Base-by-base conservation (phyloP, 768 basidiomycete species). In the Collybia sp. region DNA sequence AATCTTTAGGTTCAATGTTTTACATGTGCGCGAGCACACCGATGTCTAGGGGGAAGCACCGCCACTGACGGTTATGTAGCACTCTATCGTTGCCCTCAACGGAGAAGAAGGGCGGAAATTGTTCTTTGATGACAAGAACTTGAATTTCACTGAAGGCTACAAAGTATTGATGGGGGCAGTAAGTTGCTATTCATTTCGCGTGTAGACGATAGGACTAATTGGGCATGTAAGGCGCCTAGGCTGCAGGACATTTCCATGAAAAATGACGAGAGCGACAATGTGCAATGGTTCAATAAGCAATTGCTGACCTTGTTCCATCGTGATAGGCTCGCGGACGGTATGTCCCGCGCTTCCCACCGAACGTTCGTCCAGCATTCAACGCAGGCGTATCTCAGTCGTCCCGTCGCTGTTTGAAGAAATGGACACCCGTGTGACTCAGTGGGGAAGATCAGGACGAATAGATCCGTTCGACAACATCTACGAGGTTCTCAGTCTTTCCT, bases 111-210 rank as follows among this genome's bases (percentile, higher is more conserved):
- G 51, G 5, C 53, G 66, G 2, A 60, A 64, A 30, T 48, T 53
- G 1, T 67, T 65, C 45, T 64, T 66, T 44, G 56, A 60, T 25
- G 53, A 61, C 32, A 58, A 57, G 33, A 51, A 45, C 25, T 49
- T 68, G 3, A 56, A 54, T 42, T 55, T 64, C 38, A 49, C 38
- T 15, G 62, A 67, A 51, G 67, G 67, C 30, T 68, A 67, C 37
- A 59, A 52, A 42, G 54, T 67, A 30, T 55, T 68, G 6, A 55
- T 63, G 46, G 66, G 63, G 13, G 63, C 54, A 20, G 62, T 57
- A 30, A 49, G 48, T 25, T 8, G 8, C 3, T 25, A 25, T 25
- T 8, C 8, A 25, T 25, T 25, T 25, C 25, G 8, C 25, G 3
- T 25, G 8, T 25, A 8, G 8, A 25, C 4, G 3, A 3, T 25